These are phyloP conservation scores for Heritiera fomes DNA, from an alignment of 345 rosid species.

Conservation along the genomic window DNA sequence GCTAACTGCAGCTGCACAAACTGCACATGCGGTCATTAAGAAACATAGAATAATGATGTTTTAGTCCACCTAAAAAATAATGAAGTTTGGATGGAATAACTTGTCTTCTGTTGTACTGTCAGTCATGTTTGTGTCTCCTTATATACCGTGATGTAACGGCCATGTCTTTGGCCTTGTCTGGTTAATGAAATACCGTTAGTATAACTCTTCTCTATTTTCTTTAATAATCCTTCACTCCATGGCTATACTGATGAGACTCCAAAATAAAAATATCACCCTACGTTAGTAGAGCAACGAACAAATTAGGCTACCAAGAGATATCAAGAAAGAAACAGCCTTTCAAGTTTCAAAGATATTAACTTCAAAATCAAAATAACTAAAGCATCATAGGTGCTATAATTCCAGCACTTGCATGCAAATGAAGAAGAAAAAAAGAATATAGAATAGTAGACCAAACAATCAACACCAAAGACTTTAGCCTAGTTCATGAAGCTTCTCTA, in stretches of 20 bases:
- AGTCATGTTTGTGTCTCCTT: constrained; percentile 16
- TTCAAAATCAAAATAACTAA: not conserved
- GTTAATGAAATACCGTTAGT: constrained; percentile 29
- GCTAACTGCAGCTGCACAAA: constrained; percentile 59
- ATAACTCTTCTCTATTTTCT: not conserved
- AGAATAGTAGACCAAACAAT: no score
- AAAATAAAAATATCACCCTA: not conserved
- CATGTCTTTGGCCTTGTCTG: constrained; percentile 28
- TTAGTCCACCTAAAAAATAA: not conserved
- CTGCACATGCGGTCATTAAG: constrained; percentile 71
- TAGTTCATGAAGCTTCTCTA: no score
- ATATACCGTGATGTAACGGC: constrained; percentile 27
- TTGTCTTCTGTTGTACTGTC: not conserved
- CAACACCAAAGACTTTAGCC: no score
- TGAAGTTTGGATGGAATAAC: not conserved
- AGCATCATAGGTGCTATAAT: no score
- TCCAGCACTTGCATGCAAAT: not conserved
- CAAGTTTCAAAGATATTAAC: not conserved
- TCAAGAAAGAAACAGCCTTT: not conserved
- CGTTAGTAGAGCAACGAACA: not conserved
- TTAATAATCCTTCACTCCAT: not conserved
- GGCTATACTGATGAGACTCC: not conserved
- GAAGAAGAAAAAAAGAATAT: not conserved
- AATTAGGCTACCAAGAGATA: not conserved
- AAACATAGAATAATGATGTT: not conserved